Percentiles rank a stretch among this genome's conserved stretches.
These are phyloP conservation scores for Colletotrichum sansevieriae DNA, from an alignment of 2,329 filamentous ascomycete species.

Conservation along the genomic window DNA sequence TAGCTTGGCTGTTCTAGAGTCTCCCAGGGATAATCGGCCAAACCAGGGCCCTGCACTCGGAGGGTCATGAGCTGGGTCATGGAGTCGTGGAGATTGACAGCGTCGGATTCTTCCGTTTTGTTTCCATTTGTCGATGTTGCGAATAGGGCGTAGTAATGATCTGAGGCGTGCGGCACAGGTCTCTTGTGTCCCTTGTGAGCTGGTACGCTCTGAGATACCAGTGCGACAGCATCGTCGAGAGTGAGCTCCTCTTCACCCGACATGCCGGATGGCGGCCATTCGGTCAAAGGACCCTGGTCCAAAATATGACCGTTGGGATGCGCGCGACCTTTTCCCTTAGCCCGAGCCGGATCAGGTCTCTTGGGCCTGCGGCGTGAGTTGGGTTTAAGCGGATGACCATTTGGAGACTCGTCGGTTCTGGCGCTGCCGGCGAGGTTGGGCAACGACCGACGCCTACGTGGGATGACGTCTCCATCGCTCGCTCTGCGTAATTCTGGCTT, in stretches of 20 bases:
- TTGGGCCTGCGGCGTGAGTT: slow-evolving; percentile 57
- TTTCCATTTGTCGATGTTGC: slow-evolving; percentile 64
- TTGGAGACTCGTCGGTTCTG: slow-evolving; percentile 35
- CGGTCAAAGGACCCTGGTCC: slow-evolving; percentile 56
- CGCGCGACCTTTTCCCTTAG: slow-evolving; percentile 57
- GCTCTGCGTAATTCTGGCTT: slow-evolving; percentile 49
- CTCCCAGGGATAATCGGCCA: slow-evolving; percentile 71
- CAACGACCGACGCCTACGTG: slow-evolving; percentile 45
- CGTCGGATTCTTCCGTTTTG: slow-evolving; percentile 59
- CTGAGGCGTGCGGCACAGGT: slow-evolving; percentile 66
- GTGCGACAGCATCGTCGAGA: slow-evolving; percentile 66
- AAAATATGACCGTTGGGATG: slow-evolving; percentile 48
- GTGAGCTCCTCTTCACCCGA: slow-evolving; percentile 63
- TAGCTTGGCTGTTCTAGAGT: slow-evolving; percentile 81
- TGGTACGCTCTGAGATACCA: slow-evolving; percentile 70
- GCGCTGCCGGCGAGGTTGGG: slow-evolving; percentile 24
- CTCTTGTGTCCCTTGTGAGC: slow-evolving; percentile 67
- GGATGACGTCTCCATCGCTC: slow-evolving; percentile 51
- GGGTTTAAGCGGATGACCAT: slow-evolving; percentile 16
- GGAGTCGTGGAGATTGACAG: slow-evolving; percentile 63
- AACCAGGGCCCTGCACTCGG: slow-evolving; percentile 57
- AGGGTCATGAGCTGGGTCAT: slow-evolving; percentile 72
- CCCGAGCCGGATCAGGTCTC: slow-evolving; percentile 53
- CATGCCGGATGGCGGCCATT: slow-evolving; percentile 70
- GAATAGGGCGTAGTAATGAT: slow-evolving; percentile 69